Base-by-base conservation (phyloP, 1,284 basidiomycete genomes). In the Papiliotrema laurentii region DNA sequence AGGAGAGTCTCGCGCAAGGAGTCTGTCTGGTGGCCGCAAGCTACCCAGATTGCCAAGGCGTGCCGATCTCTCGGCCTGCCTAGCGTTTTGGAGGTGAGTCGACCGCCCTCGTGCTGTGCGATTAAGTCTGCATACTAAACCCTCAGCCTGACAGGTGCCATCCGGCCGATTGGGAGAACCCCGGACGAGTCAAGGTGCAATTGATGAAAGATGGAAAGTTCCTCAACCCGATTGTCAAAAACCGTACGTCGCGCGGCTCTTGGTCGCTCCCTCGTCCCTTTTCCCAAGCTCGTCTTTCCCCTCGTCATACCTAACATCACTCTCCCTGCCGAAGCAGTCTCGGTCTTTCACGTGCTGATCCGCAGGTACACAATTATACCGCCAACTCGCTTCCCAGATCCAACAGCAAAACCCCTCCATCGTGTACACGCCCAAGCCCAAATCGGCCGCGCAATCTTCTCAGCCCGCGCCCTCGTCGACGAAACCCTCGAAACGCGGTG, bases 141-240 rank as follows among this genome's bases (percentile, higher is more conserved):
- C 2, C 18, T 16, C 51, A 77, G 72, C 75, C 77, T 11, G 80
- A 83, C 67, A 94, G 92, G 73, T 79, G 82, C 26, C 93, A 97
- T 66, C 93, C 93, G 5, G 81, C 89, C 50, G 93, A 97, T 69
- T 97, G 93, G 92, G 91, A 89, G 67, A 97, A 97, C 68, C 90
- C 90, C 0, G 90, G 90, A 11, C 81, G 93, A 31, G 87, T 97
- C 53, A 84, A 91, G 59, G 88, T 97, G 27, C 87, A 89, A 63
- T 86, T 90, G 80, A 85, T 86, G 76, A 85, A 86, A 64, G 86
- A 94, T 45, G 83, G 88, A 0, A 76, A 78, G 52, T 79, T 85
- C 13, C 68, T 88, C 47, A 86, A 91, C 67, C 77, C 82, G 1
- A 72, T 77, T 22, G 83, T 94, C 62, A 84, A 81, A 72, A 88